These are phyloP conservation scores for Carex myosuroides DNA, from an alignment of 176 grass and related monocot species.

Conservation along the genomic window DNA sequence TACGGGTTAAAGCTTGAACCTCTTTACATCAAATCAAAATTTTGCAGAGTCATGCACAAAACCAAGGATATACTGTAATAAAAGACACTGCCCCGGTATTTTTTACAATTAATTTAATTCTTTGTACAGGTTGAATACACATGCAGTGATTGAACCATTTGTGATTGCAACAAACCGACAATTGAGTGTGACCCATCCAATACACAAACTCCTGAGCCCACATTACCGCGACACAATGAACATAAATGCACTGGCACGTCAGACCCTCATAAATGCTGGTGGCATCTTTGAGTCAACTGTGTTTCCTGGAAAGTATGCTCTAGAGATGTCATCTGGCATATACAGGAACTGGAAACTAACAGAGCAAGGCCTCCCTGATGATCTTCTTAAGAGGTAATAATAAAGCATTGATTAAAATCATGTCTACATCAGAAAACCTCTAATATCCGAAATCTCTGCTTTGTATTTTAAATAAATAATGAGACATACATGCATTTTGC, in stretches of 20 bases:
- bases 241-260: constrained; percentile 74
- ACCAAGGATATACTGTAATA: neutral
- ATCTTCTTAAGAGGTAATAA: constrained; percentile 52
- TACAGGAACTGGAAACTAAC: constrained; percentile 69
- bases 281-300: constrained; percentile 72
- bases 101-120: neutral
- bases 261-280: constrained; percentile 75
- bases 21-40: neutral
- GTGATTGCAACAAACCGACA: constrained; percentile 73
- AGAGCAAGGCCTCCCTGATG: constrained; percentile 56
- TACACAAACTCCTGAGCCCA: constrained; percentile 66
- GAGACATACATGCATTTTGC: neutral
- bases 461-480: neutral
- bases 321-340: constrained; percentile 48
- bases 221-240: constrained; percentile 83
- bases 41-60: neutral
- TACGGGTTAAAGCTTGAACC: neutral
- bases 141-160: constrained; percentile 74
- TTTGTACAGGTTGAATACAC: constrained; percentile 60
- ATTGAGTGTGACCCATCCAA: constrained; percentile 55
- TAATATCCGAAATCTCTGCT: neutral
- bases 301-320: constrained; percentile 59
- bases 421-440: neutral
- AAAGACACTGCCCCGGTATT: neutral
- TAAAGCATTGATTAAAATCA: neutral